phyloP scores from a whole-genome alignment of 257 asterid genomes.

The Solanum verrucosum region DNA sequence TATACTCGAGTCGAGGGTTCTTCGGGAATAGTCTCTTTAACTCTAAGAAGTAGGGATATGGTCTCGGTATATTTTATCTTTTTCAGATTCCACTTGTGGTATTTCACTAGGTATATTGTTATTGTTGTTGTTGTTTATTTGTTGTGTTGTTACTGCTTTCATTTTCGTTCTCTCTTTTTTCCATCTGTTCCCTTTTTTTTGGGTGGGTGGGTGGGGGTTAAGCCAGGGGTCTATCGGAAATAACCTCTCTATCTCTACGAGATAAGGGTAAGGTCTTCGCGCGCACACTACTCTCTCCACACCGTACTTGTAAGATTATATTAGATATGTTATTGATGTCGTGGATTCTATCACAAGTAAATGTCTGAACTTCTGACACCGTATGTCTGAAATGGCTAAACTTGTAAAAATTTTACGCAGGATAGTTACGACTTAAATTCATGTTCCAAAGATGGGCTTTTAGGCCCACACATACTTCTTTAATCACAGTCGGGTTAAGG shows the following conservation, averaged over 20 bases:
- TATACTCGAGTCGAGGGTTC: background rate
- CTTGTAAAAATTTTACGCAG: background rate
- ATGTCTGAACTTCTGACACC: background rate
- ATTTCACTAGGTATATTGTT: background rate
- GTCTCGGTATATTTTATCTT: background rate
- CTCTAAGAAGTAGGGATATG: background rate
- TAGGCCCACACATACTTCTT: background rate
- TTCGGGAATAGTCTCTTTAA: no score
- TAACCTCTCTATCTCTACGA: background rate
- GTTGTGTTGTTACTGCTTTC: background rate
- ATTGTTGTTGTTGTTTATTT: no score
- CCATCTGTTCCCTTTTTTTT: rapidly evolving
- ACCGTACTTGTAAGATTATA: background rate
- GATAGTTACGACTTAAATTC: background rate
- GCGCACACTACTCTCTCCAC: rapidly evolving
- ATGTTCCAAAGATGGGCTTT: background rate
- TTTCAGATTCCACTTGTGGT: no score
- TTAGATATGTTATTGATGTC: background rate
- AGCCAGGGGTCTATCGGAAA: rapidly evolving
- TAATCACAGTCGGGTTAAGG: background rate
- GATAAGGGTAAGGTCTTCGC: background rate
- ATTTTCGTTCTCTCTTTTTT: background rate
- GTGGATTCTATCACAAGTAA: background rate
- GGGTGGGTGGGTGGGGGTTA: background rate
- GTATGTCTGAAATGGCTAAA: background rate